These are phyloP conservation scores for Emydomyces testavorans DNA, from an alignment of 2,329 filamentous ascomycete species.

Conservation along the genomic window DNA sequence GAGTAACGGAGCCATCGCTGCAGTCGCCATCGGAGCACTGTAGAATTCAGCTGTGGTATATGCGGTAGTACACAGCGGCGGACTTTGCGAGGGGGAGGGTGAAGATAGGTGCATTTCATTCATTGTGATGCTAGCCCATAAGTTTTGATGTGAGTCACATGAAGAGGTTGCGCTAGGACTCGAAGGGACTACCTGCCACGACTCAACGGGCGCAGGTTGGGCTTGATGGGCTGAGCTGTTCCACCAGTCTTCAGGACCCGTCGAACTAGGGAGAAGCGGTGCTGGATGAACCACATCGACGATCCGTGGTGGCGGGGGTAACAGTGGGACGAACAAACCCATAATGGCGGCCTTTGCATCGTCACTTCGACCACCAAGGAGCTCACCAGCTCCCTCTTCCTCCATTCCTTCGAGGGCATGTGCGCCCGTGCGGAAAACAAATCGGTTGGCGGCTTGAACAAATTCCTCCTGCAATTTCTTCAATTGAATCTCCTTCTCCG, in stretches of 20 bases:
- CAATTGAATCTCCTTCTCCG: constrained; percentile 88
- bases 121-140: constrained; percentile 72
- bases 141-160: constrained; percentile 56
- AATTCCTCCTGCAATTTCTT: constrained; percentile 98
- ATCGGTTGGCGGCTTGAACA: constrained; percentile 91
- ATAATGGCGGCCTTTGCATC: constrained; percentile 83
- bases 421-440: constrained; percentile 82
- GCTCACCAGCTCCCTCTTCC: constrained; percentile 88
- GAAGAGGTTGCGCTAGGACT: constrained; percentile 70
- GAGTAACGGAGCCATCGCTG: constrained; percentile 64
- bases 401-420: constrained; percentile 88
- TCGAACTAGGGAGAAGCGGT: constrained; percentile 73
- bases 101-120: constrained; percentile 63
- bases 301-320: constrained; percentile 77
- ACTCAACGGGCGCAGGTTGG: constrained; percentile 61
- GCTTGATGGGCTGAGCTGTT: constrained; percentile 50
- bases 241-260: constrained; percentile 66
- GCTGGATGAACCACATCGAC: constrained; percentile 81
- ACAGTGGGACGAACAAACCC: constrained; percentile 69
- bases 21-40: constrained; percentile 62
- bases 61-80: constrained; percentile 60
- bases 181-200: constrained; percentile 84
- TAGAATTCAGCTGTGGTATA: constrained; percentile 56
- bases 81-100: constrained; percentile 67
- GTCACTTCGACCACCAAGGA: constrained; percentile 81